Base-by-base conservation (phyloP, 257 asterid genomes). In the Solanum paucissectum region DNA sequence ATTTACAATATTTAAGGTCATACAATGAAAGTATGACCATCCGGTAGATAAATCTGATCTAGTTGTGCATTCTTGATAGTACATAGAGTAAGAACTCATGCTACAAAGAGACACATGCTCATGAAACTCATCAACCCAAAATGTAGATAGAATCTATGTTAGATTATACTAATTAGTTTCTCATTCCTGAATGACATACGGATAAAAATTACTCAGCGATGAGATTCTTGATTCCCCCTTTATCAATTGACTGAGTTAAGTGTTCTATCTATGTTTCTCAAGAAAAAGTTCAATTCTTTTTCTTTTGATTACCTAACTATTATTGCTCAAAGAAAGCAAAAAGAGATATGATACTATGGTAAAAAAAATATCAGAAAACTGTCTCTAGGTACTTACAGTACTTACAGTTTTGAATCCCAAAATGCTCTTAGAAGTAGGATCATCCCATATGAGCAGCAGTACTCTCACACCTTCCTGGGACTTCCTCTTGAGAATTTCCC, bases 391-490 rank as follows among this genome's bases (percentile, higher is more conserved):
- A 74, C 98, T 94, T 93, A 96, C 99, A 85, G 18, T 89, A 74
- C 98, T 94, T 93, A 96, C 99, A 86, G 97, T 93, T 94, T 89
- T 94, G 76, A 92, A 96, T 85, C 99, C 99, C 91, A 95, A 91
- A 55, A 96, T 92, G 91, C 93, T 94, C 66, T 94, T 92, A 3
- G 99, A 96, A 36, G 99, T 96, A 37, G 99, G 99, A 91, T 96
- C 98, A 83, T 96, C 99, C 98, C 99, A 96, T 29, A 96, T 92
- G 5, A 96, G 98, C 73, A 96, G 95, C 89, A 96, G 75, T 42
- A 96, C 97, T 86, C 98, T 92, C 84, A 96, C 98, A 42, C 98
- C 99, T 92, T 96, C 99, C 86, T 95, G 97, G 55, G 99, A 96
- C 94, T 95, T 96, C 27, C 83, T 86, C 87, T 94, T 95, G 87